Percentiles rank a stretch among this genome's conserved stretches.
phyloP scores from a whole-genome alignment of 139 green algal species.

The Gonium pectorale region DNA sequence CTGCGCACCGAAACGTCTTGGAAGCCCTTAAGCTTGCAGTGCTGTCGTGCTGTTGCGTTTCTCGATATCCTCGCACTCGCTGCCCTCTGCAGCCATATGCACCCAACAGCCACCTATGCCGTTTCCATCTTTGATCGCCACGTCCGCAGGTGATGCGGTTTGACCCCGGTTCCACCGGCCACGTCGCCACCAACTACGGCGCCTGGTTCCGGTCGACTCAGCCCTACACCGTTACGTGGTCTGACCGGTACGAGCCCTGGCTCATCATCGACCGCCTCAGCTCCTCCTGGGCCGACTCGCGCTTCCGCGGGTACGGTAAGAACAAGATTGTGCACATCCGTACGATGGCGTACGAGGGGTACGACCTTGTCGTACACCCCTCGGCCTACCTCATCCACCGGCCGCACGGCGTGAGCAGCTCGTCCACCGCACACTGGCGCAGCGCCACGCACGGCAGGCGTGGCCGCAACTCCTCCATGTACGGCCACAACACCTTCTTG shows the following conservation, averaged over 20 bases:
- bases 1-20: too few species aligned
- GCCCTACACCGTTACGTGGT: conserved; percentile 46
- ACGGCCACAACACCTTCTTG: conserved; percentile 22
- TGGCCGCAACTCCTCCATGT: conserved; percentile 24
- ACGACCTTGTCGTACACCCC: conserved; percentile 18
- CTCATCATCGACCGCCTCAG: conserved; percentile 43
- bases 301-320: conserved; percentile 55
- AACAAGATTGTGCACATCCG: conserved; percentile 63
- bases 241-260: conserved; percentile 47
- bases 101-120: too few species aligned
- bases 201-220: conserved; percentile 20
- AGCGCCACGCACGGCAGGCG: neutral
- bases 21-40: too few species aligned
- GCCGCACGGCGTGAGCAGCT: neutral
- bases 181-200: conserved; percentile 49
- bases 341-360: conserved; percentile 34
- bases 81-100: too few species aligned
- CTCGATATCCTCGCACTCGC: too few species aligned
- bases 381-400: conserved; percentile 28
- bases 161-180: conserved; percentile 32
- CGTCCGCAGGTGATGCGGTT: conserved; percentile 8
- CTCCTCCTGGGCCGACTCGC: conserved; percentile 47
- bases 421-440: neutral
- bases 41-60: too few species aligned
- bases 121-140: neutral